Conservation (phyloP, 2,329 filamentous ascomycete genomes). For the Trichoderma sp. region DNA sequence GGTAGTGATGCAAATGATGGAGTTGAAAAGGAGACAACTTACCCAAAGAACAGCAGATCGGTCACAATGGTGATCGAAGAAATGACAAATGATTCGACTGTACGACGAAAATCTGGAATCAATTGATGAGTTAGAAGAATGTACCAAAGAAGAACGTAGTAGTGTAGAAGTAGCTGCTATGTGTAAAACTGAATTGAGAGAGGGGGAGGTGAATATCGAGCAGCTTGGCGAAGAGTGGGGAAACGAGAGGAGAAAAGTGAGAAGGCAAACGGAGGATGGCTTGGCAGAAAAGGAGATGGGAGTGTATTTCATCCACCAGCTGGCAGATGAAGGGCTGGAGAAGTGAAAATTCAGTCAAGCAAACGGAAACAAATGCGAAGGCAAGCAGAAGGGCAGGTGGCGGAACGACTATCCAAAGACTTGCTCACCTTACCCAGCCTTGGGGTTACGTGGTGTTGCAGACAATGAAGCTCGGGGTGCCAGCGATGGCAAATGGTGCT, state of each 20-base stretch:
- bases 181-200: not conserved
- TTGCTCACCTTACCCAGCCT: constrained; percentile 31
- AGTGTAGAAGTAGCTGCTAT: not conserved
- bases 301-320: not conserved
- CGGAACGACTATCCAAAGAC: not conserved
- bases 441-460: constrained; percentile 29
- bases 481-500: constrained; percentile 43
- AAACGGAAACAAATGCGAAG: not conserved
- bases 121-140: not conserved
- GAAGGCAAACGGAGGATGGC: not conserved
- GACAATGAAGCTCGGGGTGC: constrained; percentile 31
- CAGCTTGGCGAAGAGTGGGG: not conserved
- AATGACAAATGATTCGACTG: constrained; percentile 31
- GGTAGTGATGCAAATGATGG: not conserved
- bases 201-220: not conserved
- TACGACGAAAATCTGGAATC: constrained; percentile 30
- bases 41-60: constrained; percentile 36
- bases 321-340: not conserved
- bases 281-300: not conserved
- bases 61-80: constrained; percentile 29
- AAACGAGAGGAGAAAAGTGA: not conserved
- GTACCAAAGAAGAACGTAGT: not conserved
- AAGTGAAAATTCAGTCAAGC: not conserved
- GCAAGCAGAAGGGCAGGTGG: not conserved
- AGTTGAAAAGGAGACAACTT: constrained; percentile 15